Base-by-base conservation (phyloP, 2,329 filamentous ascomycete genomes). In the Graphium sp. region DNA sequence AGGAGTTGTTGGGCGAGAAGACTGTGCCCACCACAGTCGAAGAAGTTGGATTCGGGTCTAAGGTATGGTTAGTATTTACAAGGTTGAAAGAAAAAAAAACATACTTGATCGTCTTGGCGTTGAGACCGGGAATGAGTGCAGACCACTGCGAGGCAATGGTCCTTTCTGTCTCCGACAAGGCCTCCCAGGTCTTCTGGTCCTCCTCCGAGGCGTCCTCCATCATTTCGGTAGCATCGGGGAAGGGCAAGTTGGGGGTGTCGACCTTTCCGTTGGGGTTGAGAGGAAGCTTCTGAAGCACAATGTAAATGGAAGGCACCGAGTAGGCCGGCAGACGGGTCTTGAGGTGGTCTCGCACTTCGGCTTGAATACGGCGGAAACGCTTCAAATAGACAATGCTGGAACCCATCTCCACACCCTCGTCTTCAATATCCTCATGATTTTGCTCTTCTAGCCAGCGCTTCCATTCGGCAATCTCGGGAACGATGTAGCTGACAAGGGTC, bases 401-500 rank as follows among this genome's bases (percentile, higher is more conserved):
- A 21, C 34, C 34, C 11, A 35, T 32, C 8, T 19, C 30, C 16
- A 14, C 22, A 10, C 22, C 23, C 20, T 34, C 26, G 22, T 23
- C 22, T 14, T 23, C 22, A n/a, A 14, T 23, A 6, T 23, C 22
- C 9, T 23, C 22, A 5, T 12, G 22, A 14, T 14, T 23, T 11
- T 35, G 31, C 9, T 34, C 29, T 23, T 22, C 51, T 18, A 85
- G 57, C 67, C 73, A 87, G 12, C 64, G 53, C 22, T 61, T 53
- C 82, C 83, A 93, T 39, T 75, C 66, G 36, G 65, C 63, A 50
- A 73, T 64, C 40, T 92, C 79, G 7, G 85, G 83, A 4, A 94
- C 84, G 34, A 93, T 70, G 49, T 94, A 94, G 48, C 76, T 91
- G 41, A 93, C 81, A 13, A 95, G 60, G 0, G 68, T 87, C 11